Base-by-base conservation (phyloP, 2,329 filamentous ascomycete genomes). In the Canariomyces notabilis region DNA sequence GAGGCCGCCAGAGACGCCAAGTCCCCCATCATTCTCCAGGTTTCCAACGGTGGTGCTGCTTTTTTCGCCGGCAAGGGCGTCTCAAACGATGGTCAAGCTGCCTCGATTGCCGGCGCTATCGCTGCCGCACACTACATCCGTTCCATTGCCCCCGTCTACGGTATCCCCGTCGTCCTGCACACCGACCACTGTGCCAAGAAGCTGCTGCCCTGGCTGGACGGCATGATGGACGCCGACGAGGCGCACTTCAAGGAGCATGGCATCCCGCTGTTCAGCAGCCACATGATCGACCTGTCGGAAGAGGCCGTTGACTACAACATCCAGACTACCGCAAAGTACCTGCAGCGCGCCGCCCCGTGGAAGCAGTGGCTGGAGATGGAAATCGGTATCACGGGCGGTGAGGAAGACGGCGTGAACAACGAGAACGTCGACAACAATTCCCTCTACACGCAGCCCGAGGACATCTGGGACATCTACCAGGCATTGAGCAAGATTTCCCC, bases 341-440 rank as follows among this genome's bases (percentile, higher is more conserved):
- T 97, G 55, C 85, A 95, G 82, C 87, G 91, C 60, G 88, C 86
- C 66, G 89, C 89, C 40, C 89, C 90, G 61, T 89, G 96, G 88
- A 95, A 94, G 80, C 89, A 96, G 73, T 97, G 89, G 89, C 82
- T 98, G 59, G 93, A 98, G 82, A 98, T 97, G 91, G 86, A 89
- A 68, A 76, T 94, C 57, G 88, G 86, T 67, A 94, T 96, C 73
- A 97, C 93, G 42, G 47, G 90, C 75, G 89, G 90, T 73, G 90
- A 96, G 40, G 42, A 96, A 72, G 90, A 96, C 61, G 91, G 91
- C 73, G 54, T 58, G 16, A 46, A 59, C 52, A 58, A 59, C 52
- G 44, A 33, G 6, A 41, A 46, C 36, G 55, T 59, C 20, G 57
- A 59, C 50, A 59, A 59, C 31, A 44, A 51, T 8, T 36, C 56